Percentiles rank a stretch among this genome's conserved stretches.
Evolutionary conservation across 352 stramenopile species (phyloP).

Genomic region (Phytophthora foliorum): DNA sequence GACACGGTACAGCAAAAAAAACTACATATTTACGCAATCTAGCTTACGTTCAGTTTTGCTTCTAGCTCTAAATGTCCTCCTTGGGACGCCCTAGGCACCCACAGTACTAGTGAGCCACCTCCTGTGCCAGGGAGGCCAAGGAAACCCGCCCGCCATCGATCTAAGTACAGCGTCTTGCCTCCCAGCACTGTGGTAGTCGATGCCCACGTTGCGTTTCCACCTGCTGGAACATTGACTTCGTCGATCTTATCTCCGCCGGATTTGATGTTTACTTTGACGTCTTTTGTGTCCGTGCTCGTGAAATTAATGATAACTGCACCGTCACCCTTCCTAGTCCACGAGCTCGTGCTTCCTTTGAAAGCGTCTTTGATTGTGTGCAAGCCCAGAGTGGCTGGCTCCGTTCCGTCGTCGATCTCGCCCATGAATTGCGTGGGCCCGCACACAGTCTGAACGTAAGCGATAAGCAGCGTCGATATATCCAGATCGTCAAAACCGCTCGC

Average conservation of each 20-base stretch:
- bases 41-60: conserved; percentile 60
- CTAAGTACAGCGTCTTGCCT: conserved; percentile 77
- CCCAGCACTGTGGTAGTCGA: conserved; percentile 43
- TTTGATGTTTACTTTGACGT: conserved; percentile 60
- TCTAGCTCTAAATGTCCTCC: conserved; percentile 59
- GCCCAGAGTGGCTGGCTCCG: conserved; percentile 38
- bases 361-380: conserved; percentile 43
- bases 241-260: conserved; percentile 54
- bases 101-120: conserved; percentile 70
- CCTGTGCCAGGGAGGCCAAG: conserved; percentile 63
- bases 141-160: conserved; percentile 69
- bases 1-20: too few species aligned
- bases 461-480: conserved; percentile 44
- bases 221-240: conserved; percentile 47
- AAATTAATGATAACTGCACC: conserved; percentile 53
- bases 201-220: conserved; percentile 41
- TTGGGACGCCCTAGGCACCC: conserved; percentile 54
- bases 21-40: too few species aligned
- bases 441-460: conserved; percentile 61
- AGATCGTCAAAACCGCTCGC: not conserved
- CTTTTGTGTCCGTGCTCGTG: conserved; percentile 47
- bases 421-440: conserved; percentile 58
- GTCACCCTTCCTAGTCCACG: conserved; percentile 44
- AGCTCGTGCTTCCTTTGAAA: conserved; percentile 47
- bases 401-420: conserved; percentile 58